Evolutionary conservation across 345 rosid genomes (phyloP).

Genomic region (Camelina neglecta): DNA sequence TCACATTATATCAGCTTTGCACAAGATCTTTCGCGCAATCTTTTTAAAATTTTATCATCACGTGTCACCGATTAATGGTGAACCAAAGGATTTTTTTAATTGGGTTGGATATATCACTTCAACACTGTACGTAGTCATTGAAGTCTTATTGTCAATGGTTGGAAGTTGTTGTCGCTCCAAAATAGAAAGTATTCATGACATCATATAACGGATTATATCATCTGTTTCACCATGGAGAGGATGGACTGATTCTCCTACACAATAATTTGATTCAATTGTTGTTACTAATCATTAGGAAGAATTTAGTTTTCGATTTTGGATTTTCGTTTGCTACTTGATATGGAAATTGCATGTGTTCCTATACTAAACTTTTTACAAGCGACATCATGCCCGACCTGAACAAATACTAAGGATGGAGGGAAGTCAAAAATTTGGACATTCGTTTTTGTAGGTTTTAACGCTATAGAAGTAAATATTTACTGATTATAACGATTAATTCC

Average conservation of each 20-base stretch:
- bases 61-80: constrained; percentile 4
- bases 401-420: too few relatives aligned
- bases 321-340: too few relatives aligned
- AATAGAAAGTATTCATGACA: neutral
- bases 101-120: neutral
- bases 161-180: neutral
- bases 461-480: neutral
- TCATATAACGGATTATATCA: too few relatives aligned
- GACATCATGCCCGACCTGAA: too few relatives aligned
- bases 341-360: too few relatives aligned
- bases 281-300: neutral
- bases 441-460: neutral
- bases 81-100: neutral
- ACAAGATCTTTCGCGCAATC: neutral
- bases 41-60: neutral
- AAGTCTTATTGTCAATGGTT: neutral
- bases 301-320: neutral
- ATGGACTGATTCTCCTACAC: too few relatives aligned
- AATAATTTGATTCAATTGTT: too few relatives aligned
- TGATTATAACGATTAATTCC: neutral
- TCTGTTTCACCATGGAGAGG: too few relatives aligned
- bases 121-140: neutral
- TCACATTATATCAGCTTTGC: constrained; percentile 9
- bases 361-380: too few relatives aligned
- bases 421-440: too few relatives aligned